phyloP scores from a whole-genome alignment of 2,329 filamentous ascomycete species.

The Colletotrichum sp. region DNA sequence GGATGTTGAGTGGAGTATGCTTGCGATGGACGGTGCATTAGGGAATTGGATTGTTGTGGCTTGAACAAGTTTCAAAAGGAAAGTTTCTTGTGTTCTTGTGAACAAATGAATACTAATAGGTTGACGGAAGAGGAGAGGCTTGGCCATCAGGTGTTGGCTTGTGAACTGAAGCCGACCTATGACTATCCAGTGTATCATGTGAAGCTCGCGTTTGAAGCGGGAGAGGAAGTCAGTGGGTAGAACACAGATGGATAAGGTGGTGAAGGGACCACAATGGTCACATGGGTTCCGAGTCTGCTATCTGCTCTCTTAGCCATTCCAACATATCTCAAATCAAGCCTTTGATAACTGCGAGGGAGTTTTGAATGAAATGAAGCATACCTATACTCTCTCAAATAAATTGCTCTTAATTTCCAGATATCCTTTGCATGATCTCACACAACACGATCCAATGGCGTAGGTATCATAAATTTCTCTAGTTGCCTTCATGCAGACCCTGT shows the following conservation, averaged over 20 bases:
- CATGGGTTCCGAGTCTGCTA: too few relatives aligned
- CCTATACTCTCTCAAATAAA: too few relatives aligned
- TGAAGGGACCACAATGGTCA: too few relatives aligned
- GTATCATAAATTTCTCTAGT: background rate
- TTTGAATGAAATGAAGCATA: background rate
- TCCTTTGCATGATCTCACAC: too few relatives aligned
- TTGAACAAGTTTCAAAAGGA: background rate
- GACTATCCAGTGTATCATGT: background rate
- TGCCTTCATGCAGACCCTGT: background rate
- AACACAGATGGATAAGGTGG: too few relatives aligned
- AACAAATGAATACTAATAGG: background rate
- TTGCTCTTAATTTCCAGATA: too few relatives aligned
- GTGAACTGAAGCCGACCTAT: background rate
- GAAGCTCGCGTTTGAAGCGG: background rate
- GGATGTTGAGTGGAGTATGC: background rate
- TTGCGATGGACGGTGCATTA: background rate
- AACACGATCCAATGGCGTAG: background rate
- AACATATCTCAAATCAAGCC: fast-evolving
- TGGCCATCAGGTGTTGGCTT: background rate
- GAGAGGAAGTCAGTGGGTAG: background rate
- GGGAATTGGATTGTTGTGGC: background rate
- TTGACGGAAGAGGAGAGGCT: background rate
- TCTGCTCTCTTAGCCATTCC: too few relatives aligned
- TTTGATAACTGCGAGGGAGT: background rate
- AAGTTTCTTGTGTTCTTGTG: background rate